These are phyloP conservation scores for Austroboletus olivaceoglutinosus DNA, from an alignment of 1,284 basidiomycete genomes.

Conservation along the genomic window DNA sequence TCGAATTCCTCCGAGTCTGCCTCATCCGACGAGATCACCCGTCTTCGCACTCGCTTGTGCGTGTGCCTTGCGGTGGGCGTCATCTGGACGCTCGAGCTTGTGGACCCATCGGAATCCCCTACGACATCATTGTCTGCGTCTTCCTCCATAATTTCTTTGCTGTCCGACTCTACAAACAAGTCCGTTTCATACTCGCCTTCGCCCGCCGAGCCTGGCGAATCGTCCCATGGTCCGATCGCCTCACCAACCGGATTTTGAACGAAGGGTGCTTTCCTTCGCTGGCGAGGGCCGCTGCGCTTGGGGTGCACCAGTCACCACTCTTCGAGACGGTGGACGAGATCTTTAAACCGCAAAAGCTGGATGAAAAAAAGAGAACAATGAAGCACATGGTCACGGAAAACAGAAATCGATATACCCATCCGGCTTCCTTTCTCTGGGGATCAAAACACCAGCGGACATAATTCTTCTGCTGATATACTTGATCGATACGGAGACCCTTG, in stretches of 20 bases:
- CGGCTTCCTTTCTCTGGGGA: background rate
- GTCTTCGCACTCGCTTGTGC: background rate
- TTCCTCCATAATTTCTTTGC: background rate
- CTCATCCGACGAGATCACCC: constrained; percentile 1
- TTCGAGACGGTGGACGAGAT: constrained; percentile 11
- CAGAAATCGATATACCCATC: constrained; percentile 8
- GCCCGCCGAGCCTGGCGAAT: constrained; percentile 6
- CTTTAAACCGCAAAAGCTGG: constrained; percentile 11
- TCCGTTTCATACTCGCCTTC: constrained; percentile 13
- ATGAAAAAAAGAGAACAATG: background rate
- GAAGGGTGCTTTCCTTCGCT: background rate
- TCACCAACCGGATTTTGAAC: constrained; percentile 20
- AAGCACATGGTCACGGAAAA: background rate
- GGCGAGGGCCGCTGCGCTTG: constrained; percentile 3
- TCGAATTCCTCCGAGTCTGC: constrained; percentile 1
- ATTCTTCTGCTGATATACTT: constrained; percentile 6
- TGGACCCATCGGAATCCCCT: background rate
- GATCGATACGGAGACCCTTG: constrained; percentile 16
- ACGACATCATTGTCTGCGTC: background rate
- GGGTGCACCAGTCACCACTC: constrained; percentile 14
- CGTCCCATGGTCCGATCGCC: constrained; percentile 16
- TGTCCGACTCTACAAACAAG: constrained; percentile 15
- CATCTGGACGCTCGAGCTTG: background rate
- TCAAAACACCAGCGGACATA: constrained; percentile 11
- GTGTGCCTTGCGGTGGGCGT: background rate